Evolutionary conservation across 202 grass and related monocot genomes (phyloP).

Genomic region (Dendrocalamus latiflorus): DNA sequence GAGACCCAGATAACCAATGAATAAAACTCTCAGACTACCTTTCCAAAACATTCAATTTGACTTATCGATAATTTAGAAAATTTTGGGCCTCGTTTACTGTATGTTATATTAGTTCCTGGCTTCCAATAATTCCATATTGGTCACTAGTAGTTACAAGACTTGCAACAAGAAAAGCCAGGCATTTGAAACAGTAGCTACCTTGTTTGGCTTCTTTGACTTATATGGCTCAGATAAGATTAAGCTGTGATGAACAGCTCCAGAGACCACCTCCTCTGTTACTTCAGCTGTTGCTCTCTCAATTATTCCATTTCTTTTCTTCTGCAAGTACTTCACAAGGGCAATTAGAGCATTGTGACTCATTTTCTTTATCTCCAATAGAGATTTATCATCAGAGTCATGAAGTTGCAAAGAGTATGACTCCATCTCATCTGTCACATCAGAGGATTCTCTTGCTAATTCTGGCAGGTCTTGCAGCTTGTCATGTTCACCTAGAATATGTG

Average conservation of each 20-base stretch:
- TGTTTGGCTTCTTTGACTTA: slow-evolving; percentile 63
- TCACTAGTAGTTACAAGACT: not conserved
- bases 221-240: slow-evolving; percentile 77
- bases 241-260: slow-evolving; percentile 84
- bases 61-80: not conserved
- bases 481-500: slow-evolving; percentile 49
- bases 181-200: slow-evolving; percentile 43
- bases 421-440: slow-evolving; percentile 87
- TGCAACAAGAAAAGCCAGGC: slow-evolving; percentile 10
- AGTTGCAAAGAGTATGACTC: slow-evolving; percentile 61
- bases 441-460: slow-evolving; percentile 74
- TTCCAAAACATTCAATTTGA: not conserved
- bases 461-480: slow-evolving; percentile 59
- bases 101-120: slow-evolving; percentile 11
- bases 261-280: slow-evolving; percentile 93
- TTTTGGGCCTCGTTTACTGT: not conserved
- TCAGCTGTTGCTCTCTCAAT: slow-evolving; percentile 96
- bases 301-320: slow-evolving; percentile 88
- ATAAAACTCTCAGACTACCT: not conserved
- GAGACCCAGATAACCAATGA: not conserved
- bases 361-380: slow-evolving; percentile 69
- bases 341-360: slow-evolving; percentile 83
- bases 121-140: slow-evolving; percentile 3
- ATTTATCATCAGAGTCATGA: slow-evolving; percentile 72
- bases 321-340: slow-evolving; percentile 94